These are phyloP conservation scores for Ramalina intermedia DNA, from an alignment of 495 filamentous ascomycete genomes.

Conservation along the genomic window DNA sequence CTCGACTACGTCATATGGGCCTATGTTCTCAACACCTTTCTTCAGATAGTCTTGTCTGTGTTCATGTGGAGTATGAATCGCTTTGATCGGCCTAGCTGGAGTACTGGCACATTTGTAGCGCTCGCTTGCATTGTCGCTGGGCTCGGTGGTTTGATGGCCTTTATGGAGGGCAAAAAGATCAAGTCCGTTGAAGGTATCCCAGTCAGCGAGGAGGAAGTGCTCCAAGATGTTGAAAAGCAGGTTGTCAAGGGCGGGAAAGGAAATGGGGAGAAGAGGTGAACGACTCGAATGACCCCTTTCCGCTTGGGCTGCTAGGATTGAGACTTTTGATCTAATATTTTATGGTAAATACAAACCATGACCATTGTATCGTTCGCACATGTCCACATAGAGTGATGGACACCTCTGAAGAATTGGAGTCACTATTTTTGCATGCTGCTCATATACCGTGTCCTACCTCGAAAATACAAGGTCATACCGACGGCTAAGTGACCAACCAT, in stretches of 20 bases:
- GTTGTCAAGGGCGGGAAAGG: constrained; percentile 10
- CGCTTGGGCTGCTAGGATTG: background rate
- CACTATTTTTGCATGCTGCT: no score
- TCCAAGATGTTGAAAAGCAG: constrained; percentile 11
- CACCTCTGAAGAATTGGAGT: no score
- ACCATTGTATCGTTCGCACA: no score
- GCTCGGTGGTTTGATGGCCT: constrained; percentile 53
- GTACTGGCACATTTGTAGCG: constrained; percentile 58
- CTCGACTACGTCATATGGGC: constrained; percentile 66
- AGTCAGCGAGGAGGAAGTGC: constrained; percentile 8
- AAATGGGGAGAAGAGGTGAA: background rate
- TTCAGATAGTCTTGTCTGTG: constrained; percentile 51
- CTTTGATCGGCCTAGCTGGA: constrained; percentile 54
- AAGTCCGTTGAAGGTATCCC: constrained; percentile 16
- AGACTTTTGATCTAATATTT: no score
- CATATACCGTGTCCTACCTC: no score
- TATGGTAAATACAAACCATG: no score
- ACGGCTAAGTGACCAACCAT: no score
- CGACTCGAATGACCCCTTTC: background rate
- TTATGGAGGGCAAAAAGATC: constrained; percentile 34
- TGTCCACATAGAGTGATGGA: no score
- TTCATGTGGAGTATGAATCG: constrained; percentile 75
- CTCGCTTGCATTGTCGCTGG: constrained; percentile 54
- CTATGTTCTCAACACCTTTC: constrained; percentile 61
- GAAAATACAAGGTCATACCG: no score